Evolutionary conservation across 768 basidiomycete genomes (phyloP), one percentile per base, ranked within the genome.

Genomic region (Suillus ampliporus): DNA sequence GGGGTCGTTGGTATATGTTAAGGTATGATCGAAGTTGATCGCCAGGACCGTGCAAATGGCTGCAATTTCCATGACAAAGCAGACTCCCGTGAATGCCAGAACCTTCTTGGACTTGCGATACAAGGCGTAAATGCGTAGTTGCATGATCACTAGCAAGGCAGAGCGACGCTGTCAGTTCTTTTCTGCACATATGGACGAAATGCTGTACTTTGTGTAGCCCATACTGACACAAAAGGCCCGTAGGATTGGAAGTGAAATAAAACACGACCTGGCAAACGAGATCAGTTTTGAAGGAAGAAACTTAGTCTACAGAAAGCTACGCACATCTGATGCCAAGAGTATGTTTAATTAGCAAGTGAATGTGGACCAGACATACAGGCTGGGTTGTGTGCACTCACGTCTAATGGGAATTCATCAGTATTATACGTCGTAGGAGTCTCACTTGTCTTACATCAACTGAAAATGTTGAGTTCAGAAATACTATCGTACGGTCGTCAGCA

Each of bases 41-140:
- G 34, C 60, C 21, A 63, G 28, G 21, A 63, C 50, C 1, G 37
- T 50, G 17, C 61, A 58, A 34, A 47, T 53, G 14, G 51, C 50
- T 61, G 62, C 60, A 15, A 63, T 61, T 34, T 63, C 50, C n/a
- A 61, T 31, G 9, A 31, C 9, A 44, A 63, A 63, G 59, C 13
- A 47, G 3, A 43, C 13, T 38, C 23, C 58, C 4, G 61, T 62
- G 34, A 46, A 34, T 19, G 26, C 21, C 8, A 61, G 40, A 47
- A 63, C 23, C 17, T 54, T 63, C 38, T 52, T 52, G 5, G 62
- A 63, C 41, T 63, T 61, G 40, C 60, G 47, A 21, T 63, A 63
- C 62, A 63, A 47, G 17, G 62, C 62, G 37, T 51, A 63, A 28
- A 63, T 61, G 2, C 62, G 62, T 11, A 63, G 60, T 51, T 62